phyloP scores from a whole-genome alignment of 2,329 filamentous ascomycete genomes.

The Paramyrothecium sp. region DNA sequence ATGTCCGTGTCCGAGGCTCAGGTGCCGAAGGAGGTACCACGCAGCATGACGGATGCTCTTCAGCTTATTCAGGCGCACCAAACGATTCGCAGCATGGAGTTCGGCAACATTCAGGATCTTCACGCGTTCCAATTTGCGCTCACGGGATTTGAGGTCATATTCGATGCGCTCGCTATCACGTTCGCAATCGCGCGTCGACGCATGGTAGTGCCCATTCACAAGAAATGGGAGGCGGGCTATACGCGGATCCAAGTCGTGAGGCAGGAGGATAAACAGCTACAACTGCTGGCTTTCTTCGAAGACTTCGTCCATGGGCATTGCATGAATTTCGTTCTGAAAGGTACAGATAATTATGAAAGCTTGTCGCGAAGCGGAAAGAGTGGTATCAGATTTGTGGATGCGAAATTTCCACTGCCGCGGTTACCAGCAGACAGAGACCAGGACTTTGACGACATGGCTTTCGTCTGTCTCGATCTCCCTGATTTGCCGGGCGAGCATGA shows the following conservation, averaged over 20 bases:
- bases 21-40: slow-evolving; percentile 58
- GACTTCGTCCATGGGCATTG: slow-evolving; percentile 84
- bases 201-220: slow-evolving; percentile 91
- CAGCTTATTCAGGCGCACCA: slow-evolving; percentile 54
- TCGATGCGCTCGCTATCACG: slow-evolving; percentile 68
- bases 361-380: slow-evolving; percentile 64
- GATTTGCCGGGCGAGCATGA: slow-evolving; percentile 92
- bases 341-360: slow-evolving; percentile 78
- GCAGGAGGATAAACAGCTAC: slow-evolving; percentile 69
- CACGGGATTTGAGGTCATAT: slow-evolving; percentile 76
- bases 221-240: slow-evolving; percentile 85
- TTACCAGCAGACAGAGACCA: slow-evolving; percentile 49
- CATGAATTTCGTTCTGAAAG: slow-evolving; percentile 85
- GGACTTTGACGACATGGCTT: slow-evolving; percentile 62
- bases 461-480: slow-evolving; percentile 81
- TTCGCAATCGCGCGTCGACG: slow-evolving; percentile 81
- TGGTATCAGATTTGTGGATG: slow-evolving; percentile 78
- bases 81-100: slow-evolving; percentile 72
- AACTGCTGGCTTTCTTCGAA: slow-evolving; percentile 83
- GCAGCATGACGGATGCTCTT: slow-evolving; percentile 63
- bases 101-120: slow-evolving; percentile 64
- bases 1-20: slow-evolving; percentile 71
- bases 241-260: slow-evolving; percentile 76
- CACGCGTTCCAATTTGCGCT: slow-evolving; percentile 77
- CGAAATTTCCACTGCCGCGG: slow-evolving; percentile 82